A percentile compares a stretch with the other conserved stretches of the same genome.
Conservation (phyloP, 257 asterid species). For the Solanum verrucosum region DNA sequence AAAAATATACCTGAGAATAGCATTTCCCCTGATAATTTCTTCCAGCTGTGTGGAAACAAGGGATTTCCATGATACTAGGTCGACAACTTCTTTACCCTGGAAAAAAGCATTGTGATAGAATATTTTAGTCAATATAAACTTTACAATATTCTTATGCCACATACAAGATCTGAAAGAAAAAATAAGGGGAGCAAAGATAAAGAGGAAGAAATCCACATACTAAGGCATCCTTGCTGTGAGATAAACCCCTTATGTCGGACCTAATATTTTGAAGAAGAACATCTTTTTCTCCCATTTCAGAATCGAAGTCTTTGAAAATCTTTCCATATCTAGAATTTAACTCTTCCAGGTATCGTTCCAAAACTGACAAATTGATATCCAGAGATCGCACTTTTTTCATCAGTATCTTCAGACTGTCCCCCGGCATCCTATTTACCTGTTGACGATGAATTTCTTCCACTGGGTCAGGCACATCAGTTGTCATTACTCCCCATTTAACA, state of each 20-base stretch:
- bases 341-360: slow-evolving; percentile 81
- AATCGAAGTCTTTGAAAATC: slow-evolving; percentile 54
- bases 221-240: slow-evolving; percentile 57
- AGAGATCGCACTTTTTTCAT: slow-evolving; percentile 79
- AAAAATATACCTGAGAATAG: slow-evolving; percentile 56
- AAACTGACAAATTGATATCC: slow-evolving; percentile 73
- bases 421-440: slow-evolving; percentile 87
- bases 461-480: slow-evolving; percentile 51
- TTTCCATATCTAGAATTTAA: slow-evolving; percentile 59
- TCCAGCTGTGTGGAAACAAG: slow-evolving; percentile 60
- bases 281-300: slow-evolving; percentile 51
- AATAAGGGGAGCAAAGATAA: neutral
- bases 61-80: slow-evolving; percentile 74
- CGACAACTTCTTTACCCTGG: slow-evolving; percentile 67
- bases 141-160: neutral
- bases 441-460: slow-evolving; percentile 63
- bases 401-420: slow-evolving; percentile 89
- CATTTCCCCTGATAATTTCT: slow-evolving; percentile 43
- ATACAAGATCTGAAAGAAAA: neutral
- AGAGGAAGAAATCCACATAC: slow-evolving; percentile 28
- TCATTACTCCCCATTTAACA: slow-evolving; percentile 24
- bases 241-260: slow-evolving; percentile 49
- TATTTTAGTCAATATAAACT: neutral
- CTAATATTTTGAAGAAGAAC: slow-evolving; percentile 45
- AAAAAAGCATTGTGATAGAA: slow-evolving; percentile 8